Conservation (phyloP, 257 asterid species). For the Gentiana dahurica region DNA sequence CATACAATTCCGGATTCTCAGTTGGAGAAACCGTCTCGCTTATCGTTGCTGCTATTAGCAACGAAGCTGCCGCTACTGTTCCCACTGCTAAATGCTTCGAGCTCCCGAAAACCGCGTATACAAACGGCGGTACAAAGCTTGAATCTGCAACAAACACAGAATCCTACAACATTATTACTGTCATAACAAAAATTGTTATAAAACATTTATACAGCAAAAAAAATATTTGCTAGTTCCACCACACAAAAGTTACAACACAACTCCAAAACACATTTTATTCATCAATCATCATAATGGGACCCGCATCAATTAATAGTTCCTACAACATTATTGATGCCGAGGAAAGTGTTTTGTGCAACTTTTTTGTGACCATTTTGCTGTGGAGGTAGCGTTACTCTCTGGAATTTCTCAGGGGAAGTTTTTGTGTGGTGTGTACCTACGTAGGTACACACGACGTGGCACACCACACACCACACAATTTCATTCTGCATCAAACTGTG, state of each 20-base stretch:
- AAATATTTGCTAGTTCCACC: background rate
- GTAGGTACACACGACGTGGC: too few relatives aligned
- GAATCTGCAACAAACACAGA: constrained; percentile 37
- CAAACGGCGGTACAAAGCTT: constrained; percentile 71
- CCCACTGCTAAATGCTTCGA: constrained; percentile 83
- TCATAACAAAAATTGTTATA: too few relatives aligned
- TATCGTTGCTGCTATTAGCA: constrained; percentile 48
- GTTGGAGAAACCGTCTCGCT: constrained; percentile 27
- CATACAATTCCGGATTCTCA: constrained; percentile 21
- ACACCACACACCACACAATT: too few relatives aligned
- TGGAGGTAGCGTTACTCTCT: too few relatives aligned
- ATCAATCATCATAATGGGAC: too few relatives aligned
- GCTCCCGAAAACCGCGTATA: constrained; percentile 62
- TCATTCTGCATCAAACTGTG: too few relatives aligned
- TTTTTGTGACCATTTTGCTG: too few relatives aligned
- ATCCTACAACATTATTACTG: background rate
- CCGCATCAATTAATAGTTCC: too few relatives aligned
- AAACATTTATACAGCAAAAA: background rate
- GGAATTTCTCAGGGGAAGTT: too few relatives aligned
- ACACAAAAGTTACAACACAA: background rate
- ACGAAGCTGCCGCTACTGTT: constrained; percentile 75
- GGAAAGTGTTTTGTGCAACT: too few relatives aligned
- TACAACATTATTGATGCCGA: too few relatives aligned
- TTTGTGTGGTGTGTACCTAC: too few relatives aligned
- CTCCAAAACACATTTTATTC: background rate